Evolutionary conservation across 495 filamentous ascomycete species (phyloP).

Genomic region (Trichoderma gamsii): DNA sequence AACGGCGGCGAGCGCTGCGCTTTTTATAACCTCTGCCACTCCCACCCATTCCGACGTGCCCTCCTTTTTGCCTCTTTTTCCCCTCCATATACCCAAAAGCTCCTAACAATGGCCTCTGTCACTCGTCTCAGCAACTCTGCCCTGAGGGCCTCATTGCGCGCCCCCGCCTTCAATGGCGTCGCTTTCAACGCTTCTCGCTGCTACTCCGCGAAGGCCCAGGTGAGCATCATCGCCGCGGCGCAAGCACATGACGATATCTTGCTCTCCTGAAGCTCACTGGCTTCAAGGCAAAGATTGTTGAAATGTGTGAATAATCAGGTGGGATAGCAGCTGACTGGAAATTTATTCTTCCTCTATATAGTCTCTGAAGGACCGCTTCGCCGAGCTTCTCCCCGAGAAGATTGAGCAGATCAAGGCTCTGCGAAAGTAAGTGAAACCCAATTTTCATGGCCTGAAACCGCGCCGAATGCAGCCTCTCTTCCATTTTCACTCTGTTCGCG

Average conservation of each 20-base stretch:
- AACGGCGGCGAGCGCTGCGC: constrained; percentile 4
- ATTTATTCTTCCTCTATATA: constrained; percentile 27
- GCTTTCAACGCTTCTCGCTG: constrained; percentile 76
- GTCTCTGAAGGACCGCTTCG: constrained; percentile 98
- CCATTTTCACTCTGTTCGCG: constrained; percentile 16
- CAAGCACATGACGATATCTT: not conserved
- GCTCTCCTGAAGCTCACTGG: not conserved
- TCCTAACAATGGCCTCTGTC: constrained; percentile 64
- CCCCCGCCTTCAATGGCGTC: constrained; percentile 53
- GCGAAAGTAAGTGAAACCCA: constrained; percentile 61
- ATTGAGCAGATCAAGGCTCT: constrained; percentile 99
- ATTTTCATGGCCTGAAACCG: not conserved
- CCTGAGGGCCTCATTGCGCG: constrained; percentile 63
- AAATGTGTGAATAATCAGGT: not conserved
- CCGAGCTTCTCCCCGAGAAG: constrained; percentile 87
- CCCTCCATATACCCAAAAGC: constrained; percentile 24
- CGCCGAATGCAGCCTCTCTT: constrained; percentile 17
- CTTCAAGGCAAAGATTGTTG: not conserved
- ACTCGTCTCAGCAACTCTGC: constrained; percentile 69
- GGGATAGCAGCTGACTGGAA: not conserved
- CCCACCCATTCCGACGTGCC: constrained; percentile 25
- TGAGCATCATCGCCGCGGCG: constrained; percentile 32
- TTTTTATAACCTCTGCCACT: constrained; percentile 17
- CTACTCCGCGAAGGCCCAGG: constrained; percentile 90
- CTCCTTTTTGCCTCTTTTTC: constrained; percentile 32